Conservation (phyloP, 2,329 filamentous ascomycete species). For the Colletotrichum cuscutae region DNA sequence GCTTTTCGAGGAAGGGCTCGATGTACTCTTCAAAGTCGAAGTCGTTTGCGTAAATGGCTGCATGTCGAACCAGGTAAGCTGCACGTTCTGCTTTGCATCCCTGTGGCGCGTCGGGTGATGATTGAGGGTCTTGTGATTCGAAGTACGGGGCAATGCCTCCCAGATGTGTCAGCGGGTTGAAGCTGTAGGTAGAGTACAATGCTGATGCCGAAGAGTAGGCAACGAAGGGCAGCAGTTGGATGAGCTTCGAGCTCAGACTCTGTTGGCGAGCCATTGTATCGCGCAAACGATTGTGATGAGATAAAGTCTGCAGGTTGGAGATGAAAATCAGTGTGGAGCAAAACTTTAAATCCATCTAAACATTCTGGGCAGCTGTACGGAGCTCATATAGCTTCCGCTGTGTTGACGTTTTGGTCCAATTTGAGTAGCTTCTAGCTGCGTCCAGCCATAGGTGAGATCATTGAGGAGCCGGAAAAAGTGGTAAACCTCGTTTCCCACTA, state of each 20-base stretch:
- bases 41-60: slow-evolving; percentile 69
- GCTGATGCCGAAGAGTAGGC: slow-evolving; percentile 36
- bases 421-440: background rate
- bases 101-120: slow-evolving; percentile 55
- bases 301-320: background rate
- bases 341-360: background rate
- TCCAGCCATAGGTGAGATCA: slow-evolving; percentile 13
- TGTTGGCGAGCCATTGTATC: slow-evolving; percentile 13
- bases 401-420: background rate
- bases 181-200: slow-evolving; percentile 58
- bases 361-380: background rate
- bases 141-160: slow-evolving; percentile 68
- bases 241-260: slow-evolving; percentile 12
- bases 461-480: slow-evolving; percentile 3
- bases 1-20: slow-evolving; percentile 66
- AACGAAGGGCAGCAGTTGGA: slow-evolving; percentile 10
- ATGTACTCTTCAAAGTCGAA: slow-evolving; percentile 68
- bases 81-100: slow-evolving; percentile 62
- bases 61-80: slow-evolving; percentile 68
- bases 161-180: slow-evolving; percentile 65
- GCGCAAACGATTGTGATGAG: background rate
- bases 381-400: background rate
- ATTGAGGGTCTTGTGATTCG: slow-evolving; percentile 60
- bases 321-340: background rate
- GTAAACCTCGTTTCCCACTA: background rate